Evolutionary conservation across 2,329 filamentous ascomycete genomes (phyloP).

Genomic region (Colletotrichum eleusines): DNA sequence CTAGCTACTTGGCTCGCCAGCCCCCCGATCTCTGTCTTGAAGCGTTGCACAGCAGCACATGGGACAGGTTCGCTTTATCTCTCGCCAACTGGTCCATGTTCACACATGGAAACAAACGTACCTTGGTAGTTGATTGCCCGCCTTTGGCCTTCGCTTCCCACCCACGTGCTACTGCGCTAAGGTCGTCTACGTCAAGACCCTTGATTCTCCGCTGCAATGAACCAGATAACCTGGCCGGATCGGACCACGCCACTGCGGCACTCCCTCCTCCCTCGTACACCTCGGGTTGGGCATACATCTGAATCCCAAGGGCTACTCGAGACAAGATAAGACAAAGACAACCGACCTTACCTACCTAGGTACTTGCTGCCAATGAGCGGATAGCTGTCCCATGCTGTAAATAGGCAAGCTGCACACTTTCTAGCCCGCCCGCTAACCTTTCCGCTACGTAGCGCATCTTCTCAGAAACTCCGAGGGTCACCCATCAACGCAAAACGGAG

Average conservation of each 20-base stretch:
- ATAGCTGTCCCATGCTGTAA: slow-evolving; percentile 12
- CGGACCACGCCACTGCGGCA: background rate
- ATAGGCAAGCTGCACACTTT: slow-evolving; percentile 35
- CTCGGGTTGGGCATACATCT: slow-evolving; percentile 21
- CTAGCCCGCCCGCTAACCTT: slow-evolving; percentile 29
- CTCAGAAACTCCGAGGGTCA: slow-evolving; percentile 37
- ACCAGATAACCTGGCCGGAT: background rate
- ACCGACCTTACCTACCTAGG: no score
- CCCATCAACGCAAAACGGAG: slow-evolving; percentile 32
- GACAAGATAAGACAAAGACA: background rate
- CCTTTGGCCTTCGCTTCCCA: slow-evolving; percentile 13
- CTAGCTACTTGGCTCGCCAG: slow-evolving; percentile 17
- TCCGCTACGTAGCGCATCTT: slow-evolving; percentile 33
- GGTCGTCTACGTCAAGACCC: slow-evolving; percentile 14
- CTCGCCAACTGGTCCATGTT: background rate
- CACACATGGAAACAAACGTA: background rate
- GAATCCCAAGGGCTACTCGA: slow-evolving; percentile 10
- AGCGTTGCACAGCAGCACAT: no score
- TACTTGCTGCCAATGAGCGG: no score
- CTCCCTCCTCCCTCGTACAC: background rate
- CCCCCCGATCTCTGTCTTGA: slow-evolving; percentile 23
- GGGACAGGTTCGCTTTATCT: no score
- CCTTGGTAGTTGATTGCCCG: no score
- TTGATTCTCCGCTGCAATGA: slow-evolving; percentile 5
- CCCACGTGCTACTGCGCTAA: slow-evolving; percentile 22